Evolutionary conservation across 306 rosid genomes (phyloP), one percentile per base, ranked within the genome.

Genomic region (Luffa acutangula): DNA sequence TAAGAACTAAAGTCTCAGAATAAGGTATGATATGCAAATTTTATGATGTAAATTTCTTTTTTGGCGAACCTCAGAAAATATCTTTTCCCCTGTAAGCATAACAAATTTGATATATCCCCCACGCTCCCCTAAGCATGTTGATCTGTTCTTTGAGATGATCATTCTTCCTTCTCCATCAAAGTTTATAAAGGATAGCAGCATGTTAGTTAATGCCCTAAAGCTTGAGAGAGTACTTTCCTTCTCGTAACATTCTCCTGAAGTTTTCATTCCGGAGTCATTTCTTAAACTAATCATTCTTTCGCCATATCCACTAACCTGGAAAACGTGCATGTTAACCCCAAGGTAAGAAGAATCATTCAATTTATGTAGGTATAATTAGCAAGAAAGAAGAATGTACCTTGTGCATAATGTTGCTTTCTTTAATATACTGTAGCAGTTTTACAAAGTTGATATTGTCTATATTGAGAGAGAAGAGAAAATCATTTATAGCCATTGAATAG

Each of bases 371-470:
- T 49, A 49, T 33, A 48, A 3, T 69, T 42, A 69, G 18, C 9
- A 48, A 48, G 36, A 33, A 78, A 45, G 79, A 60, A 84, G 81
- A 78, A 81, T 52, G 85, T 83, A 95, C 98, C 98, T 92, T 92
- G 92, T 92, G 92, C 89, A 92, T 90, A 87, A 95, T 87, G 83
- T 91, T 90, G 87, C 98, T 95, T 87, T 95, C 97, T 87, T 85
- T 92, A 71, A 95, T 77, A 82, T 95, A 92, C 85, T 89, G 91
- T 4, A 84, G 76, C 87, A 95, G 84, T 83, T 90, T 95, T 83
- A 95, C 85, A 88, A 95, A 80, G 89, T 95, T 95, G 84, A 95
- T 89, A 83, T 95, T 95, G 87, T 92, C 98, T 69, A 91, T 80
- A 82, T 91, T 91, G 70, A 87, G 88, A 57, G 90, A 90, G 84